Conservation (phyloP, 176 grass and related monocot species). For the Elymus sibiricus region DNA sequence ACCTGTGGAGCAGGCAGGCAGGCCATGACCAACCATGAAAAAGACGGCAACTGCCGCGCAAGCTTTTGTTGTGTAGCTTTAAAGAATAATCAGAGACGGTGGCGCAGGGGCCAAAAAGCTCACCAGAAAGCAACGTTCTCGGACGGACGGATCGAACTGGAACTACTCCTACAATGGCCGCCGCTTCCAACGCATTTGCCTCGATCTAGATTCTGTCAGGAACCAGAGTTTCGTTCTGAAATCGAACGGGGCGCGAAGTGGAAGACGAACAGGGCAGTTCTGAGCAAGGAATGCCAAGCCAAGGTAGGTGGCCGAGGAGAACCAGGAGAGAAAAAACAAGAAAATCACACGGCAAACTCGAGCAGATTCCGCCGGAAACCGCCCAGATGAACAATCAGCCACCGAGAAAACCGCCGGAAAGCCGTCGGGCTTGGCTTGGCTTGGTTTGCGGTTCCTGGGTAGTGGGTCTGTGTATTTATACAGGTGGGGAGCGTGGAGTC, state of each 20-base stretch:
- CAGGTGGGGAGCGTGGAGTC: neutral
- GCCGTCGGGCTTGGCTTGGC: conserved; percentile 22
- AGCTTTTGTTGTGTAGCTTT: conserved; percentile 47
- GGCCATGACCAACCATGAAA: conserved; percentile 44
- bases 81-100: conserved; percentile 46
- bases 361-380: conserved; percentile 16
- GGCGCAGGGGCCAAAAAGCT: conserved; percentile 31
- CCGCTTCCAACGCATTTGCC: conserved; percentile 25
- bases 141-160: conserved; percentile 32
- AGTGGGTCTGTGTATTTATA: conserved; percentile 37
- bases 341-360: neutral
- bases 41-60: conserved; percentile 36
- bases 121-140: conserved; percentile 43
- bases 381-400: neutral
- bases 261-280: neutral
- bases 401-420: conserved; percentile 12
- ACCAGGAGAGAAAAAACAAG: neutral
- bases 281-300: neutral
- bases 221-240: neutral
- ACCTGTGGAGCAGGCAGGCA: neutral
- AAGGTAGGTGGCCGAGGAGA: neutral
- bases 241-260: neutral
- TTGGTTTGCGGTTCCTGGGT: conserved; percentile 19
- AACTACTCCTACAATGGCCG: neutral
- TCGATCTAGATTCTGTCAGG: neutral